Conservation (phyloP, 202 grass and related monocot species). For the Cymbopogon flexuosus region DNA sequence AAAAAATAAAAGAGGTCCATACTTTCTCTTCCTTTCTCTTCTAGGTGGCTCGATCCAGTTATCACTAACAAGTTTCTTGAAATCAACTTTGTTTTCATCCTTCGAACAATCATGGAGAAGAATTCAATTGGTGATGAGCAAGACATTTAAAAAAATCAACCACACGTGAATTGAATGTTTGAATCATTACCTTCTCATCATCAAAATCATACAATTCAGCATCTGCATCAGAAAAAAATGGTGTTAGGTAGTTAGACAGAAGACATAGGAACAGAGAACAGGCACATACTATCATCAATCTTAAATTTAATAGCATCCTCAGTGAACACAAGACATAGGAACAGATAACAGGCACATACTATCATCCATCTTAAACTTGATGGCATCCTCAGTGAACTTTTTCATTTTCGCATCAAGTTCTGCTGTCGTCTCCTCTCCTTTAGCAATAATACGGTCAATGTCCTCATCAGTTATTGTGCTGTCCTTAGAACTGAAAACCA, state of each 20-base stretch:
- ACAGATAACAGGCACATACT: conserved; percentile 44
- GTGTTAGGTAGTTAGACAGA: neutral
- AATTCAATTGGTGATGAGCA: conserved; percentile 8
- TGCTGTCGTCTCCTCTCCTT: conserved; percentile 95
- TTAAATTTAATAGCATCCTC: conserved; percentile 97
- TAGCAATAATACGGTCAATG: conserved; percentile 95
- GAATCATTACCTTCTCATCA: conserved; percentile 83
- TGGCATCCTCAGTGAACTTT: conserved; percentile 98
- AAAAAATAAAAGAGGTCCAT: conserved; percentile 9
- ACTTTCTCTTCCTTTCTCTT: conserved; percentile 94
- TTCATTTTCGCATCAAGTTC: conserved; percentile 99
- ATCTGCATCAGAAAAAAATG: conserved; percentile 48
- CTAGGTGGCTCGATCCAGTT: conserved; percentile 94
- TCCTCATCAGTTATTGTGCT: conserved; percentile 98
- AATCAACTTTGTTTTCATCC: conserved; percentile 93
- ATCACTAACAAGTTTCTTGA: conserved; percentile 93
- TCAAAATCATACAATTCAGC: conserved; percentile 98
- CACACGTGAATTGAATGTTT: neutral
- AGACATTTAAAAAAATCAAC: conserved; percentile 4
- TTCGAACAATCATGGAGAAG: conserved; percentile 41
- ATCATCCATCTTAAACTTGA: conserved; percentile 99
- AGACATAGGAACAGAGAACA: neutral
- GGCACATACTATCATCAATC: conserved; percentile 85
- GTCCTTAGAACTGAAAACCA: conserved; percentile 98
- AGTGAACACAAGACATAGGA: conserved; percentile 38